Conservation (phyloP, 2,329 filamentous ascomycete genomes). For the Coleophoma crateriformis region DNA sequence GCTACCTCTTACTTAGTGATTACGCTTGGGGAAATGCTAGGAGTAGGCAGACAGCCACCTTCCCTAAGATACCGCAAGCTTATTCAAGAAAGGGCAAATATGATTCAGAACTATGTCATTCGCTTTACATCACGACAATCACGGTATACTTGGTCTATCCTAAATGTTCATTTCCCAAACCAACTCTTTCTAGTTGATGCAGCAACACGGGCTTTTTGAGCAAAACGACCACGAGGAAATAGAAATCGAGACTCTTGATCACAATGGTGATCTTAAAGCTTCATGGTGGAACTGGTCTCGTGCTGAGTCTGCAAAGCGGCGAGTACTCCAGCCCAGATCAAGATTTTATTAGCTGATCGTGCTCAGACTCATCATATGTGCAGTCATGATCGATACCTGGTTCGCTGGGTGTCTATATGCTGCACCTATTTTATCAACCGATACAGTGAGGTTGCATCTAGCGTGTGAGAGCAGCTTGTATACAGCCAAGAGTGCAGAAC, state of each 20-base stretch:
- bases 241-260: conserved; percentile 34
- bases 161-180: conserved; percentile 17
- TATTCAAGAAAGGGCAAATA: conserved; percentile 8
- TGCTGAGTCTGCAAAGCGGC: conserved; percentile 43
- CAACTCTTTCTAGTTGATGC: conserved; percentile 11
- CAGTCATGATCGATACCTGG: conserved; percentile 18
- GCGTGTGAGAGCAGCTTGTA: conserved; percentile 15
- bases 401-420: conserved; percentile 15
- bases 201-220: conserved; percentile 43
- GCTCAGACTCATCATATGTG: conserved; percentile 13
- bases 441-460: conserved; percentile 12
- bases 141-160: conserved; percentile 25
- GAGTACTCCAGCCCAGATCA: conserved; percentile 7
- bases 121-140: conserved; percentile 44
- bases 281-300: conserved; percentile 47
- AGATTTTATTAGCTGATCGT: neutral
- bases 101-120: conserved; percentile 35
- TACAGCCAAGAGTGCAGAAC: conserved; percentile 14
- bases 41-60: conserved; percentile 5
- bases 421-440: conserved; percentile 11
- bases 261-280: conserved; percentile 35
- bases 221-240: conserved; percentile 37
- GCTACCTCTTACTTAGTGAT: neutral
- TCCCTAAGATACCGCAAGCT: neutral
- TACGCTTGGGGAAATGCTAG: conserved; percentile 10